phyloP scores from a whole-genome alignment of 345 rosid genomes.

The Populus euphratica region DNA sequence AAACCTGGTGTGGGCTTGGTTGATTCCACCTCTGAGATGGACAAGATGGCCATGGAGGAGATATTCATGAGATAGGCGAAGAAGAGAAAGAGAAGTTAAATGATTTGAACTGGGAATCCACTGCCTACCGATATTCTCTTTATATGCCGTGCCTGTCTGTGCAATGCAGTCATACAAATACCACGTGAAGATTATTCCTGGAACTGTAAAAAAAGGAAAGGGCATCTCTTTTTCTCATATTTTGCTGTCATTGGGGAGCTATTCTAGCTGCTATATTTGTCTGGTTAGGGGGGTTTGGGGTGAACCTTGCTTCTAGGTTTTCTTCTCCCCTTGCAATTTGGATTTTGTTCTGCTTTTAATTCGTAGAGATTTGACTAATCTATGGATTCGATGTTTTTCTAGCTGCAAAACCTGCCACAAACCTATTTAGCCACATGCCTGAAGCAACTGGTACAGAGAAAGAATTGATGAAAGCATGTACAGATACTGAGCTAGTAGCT shows the following conservation, averaged over 20 bases:
- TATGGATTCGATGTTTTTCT: neutral
- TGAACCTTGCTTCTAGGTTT: neutral
- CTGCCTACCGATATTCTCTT: slow-evolving; percentile 69
- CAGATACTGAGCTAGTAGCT: slow-evolving; percentile 89
- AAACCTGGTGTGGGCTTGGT: slow-evolving; percentile 14
- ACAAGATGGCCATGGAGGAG: slow-evolving; percentile 89
- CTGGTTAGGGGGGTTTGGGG: neutral
- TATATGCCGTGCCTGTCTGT: slow-evolving; percentile 84
- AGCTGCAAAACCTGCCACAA: slow-evolving; percentile 94
- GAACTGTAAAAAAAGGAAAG: slow-evolving; percentile 89
- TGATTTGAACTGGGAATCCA: slow-evolving; percentile 85
- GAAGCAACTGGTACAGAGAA: slow-evolving; percentile 84
- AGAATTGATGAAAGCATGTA: slow-evolving; percentile 94
- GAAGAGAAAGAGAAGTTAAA: slow-evolving; percentile 85
- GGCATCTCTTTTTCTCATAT: slow-evolving; percentile 36
- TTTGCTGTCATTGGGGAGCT: neutral
- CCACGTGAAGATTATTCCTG: slow-evolving; percentile 85
- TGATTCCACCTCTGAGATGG: slow-evolving; percentile 38
- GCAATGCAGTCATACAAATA: slow-evolving; percentile 87
- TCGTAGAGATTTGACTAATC: neutral
- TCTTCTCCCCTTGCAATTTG: neutral
- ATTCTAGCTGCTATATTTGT: neutral
- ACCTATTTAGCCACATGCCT: slow-evolving; percentile 78
- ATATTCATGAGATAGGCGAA: slow-evolving; percentile 79
- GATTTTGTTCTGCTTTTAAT: neutral